phyloP scores from a whole-genome alignment of 192 early-diverging fungal genomes.

The Coemansia sp. region DNA sequence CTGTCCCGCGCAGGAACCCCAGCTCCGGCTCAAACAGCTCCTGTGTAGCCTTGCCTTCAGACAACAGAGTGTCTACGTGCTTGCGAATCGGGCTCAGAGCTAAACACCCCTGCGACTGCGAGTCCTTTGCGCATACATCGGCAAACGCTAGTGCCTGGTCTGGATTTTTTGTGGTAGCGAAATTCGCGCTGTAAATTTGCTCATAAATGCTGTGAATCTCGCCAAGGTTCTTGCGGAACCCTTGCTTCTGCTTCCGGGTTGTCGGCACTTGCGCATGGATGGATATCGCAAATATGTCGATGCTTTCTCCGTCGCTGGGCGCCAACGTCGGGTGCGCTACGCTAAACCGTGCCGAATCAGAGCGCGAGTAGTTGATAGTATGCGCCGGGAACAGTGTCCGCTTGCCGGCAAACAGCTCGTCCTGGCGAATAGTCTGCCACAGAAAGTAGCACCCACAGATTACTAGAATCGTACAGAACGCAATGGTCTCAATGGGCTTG shows the following conservation, averaged over 20 bases:
- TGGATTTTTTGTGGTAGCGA: background rate
- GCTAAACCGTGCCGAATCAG: conserved; percentile 21
- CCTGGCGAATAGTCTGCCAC: conserved; percentile 67
- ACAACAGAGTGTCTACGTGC: conserved; percentile 11
- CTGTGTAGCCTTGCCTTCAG: conserved; percentile 15
- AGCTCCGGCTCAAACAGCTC: conserved; percentile 40
- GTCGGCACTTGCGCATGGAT: conserved; percentile 19
- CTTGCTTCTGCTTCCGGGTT: conserved; percentile 25
- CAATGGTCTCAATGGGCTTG: conserved; percentile 81
- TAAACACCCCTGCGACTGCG: conserved; percentile 46
- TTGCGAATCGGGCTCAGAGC: conserved; percentile 61
- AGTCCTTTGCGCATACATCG: conserved; percentile 48
- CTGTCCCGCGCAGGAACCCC: conserved; percentile 51
- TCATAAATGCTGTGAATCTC: conserved; percentile 28
- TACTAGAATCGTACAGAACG: conserved; percentile 66
- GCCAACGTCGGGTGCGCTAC: conserved; percentile 9
- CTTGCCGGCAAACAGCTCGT: conserved; percentile 60
- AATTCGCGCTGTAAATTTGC: conserved; percentile 14
- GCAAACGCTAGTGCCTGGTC: conserved; percentile 19
- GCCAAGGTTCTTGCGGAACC: conserved; percentile 29
- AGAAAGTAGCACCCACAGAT: conserved; percentile 77
- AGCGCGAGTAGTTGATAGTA: conserved; percentile 26
- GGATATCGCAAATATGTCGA: conserved; percentile 35
- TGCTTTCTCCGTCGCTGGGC: background rate
- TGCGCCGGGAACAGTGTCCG: conserved; percentile 21